Conservation (phyloP, 164 flowering plant genomes). For the Tetracentron sinense region DNA sequence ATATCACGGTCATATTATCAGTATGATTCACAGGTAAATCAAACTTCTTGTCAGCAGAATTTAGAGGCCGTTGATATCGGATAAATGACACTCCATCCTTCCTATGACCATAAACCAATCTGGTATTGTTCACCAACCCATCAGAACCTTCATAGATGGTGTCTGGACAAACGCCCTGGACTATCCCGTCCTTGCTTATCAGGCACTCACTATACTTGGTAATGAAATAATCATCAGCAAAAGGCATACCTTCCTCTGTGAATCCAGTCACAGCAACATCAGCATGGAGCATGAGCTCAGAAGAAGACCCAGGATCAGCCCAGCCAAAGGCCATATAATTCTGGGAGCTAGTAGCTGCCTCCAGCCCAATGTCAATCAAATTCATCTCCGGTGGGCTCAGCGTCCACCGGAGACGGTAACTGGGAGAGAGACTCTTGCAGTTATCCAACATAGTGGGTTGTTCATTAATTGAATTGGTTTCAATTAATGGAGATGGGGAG, state of each 20-base stretch:
- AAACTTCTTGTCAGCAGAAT: constrained; percentile 54
- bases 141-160: constrained; percentile 52
- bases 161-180: constrained; percentile 89
- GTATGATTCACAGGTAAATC: constrained; percentile 51
- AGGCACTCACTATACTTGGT: constrained; percentile 76
- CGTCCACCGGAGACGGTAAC: constrained; percentile 78
- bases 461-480: not conserved
- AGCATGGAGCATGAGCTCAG: constrained; percentile 56
- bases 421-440: constrained; percentile 55
- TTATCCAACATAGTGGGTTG: constrained; percentile 84
- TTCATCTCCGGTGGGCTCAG: constrained; percentile 36
- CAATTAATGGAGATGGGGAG: constrained; percentile 21
- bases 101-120: constrained; percentile 79
- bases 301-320: constrained; percentile 53
- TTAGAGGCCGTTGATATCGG: constrained; percentile 59
- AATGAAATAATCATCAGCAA: constrained; percentile 82
- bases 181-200: constrained; percentile 53
- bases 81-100: constrained; percentile 88
- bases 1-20: constrained; percentile 69
- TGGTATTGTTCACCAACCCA: constrained; percentile 60
- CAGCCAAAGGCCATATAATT: constrained; percentile 93
- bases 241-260: constrained; percentile 74
- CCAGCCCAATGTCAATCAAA: constrained; percentile 75
- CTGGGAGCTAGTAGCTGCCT: constrained; percentile 55
- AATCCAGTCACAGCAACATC: constrained; percentile 86